These are phyloP conservation scores for Truncatella angustata DNA, from an alignment of 2,329 filamentous ascomycete species.

Conservation along the genomic window DNA sequence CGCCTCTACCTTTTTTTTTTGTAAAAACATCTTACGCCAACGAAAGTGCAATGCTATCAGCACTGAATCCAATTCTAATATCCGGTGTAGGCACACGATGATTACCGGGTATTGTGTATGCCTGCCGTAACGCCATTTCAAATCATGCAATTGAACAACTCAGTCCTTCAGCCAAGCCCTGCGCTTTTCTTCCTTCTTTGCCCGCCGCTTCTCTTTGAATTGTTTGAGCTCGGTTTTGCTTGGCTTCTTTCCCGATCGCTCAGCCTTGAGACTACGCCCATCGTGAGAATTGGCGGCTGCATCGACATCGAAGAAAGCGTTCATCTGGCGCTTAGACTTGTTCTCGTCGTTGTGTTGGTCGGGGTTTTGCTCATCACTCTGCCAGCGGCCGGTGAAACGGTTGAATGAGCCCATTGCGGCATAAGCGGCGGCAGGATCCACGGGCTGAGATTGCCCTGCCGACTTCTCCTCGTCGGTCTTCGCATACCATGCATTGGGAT, in stretches of 20 bases:
- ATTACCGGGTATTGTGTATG: neutral
- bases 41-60: neutral
- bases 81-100: neutral
- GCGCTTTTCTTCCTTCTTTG: constrained; percentile 91
- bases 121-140: neutral
- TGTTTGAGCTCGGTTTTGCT: constrained; percentile 84
- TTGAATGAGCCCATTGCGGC: constrained; percentile 78
- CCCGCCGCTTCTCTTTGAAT: constrained; percentile 85
- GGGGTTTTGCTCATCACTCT: constrained; percentile 63
- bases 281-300: constrained; percentile 89
- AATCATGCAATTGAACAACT: neutral
- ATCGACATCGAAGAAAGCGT: constrained; percentile 93
- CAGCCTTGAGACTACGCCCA: constrained; percentile 86
- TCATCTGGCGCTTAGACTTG: constrained; percentile 85
- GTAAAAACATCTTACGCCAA: too few species aligned
- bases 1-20: too few species aligned
- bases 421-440: constrained; percentile 49
- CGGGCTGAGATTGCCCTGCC: constrained; percentile 31
- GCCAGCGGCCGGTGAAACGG: constrained; percentile 83
- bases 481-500: constrained; percentile 93
- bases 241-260: constrained; percentile 81
- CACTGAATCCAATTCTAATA: neutral
- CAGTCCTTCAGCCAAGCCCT: constrained; percentile 86
- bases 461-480: constrained; percentile 46
- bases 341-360: constrained; percentile 84